Base-by-base conservation (phyloP, 1,139 yeast species). In the Candida neerlandica region DNA sequence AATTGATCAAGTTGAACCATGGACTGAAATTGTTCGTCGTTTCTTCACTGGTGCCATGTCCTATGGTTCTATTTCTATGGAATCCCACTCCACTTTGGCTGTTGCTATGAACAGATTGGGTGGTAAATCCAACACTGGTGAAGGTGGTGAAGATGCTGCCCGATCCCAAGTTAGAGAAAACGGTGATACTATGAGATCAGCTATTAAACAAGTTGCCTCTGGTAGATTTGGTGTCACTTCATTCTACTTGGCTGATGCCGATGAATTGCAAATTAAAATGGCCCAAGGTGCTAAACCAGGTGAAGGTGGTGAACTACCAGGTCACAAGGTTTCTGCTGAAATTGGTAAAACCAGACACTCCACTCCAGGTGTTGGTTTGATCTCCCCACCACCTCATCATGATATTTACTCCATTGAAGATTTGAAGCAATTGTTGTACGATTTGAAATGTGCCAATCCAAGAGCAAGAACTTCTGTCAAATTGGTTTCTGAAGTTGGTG, bases 221-320 rank as follows among this genome's bases (percentile, higher is more conserved):
- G 98, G 97, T 59, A 84, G 99, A 73, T 94, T 94, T 64, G 99
- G 99, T 77, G 99, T 94, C 48, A 94, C 99, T 6, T 90, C 97
- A 2, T 83, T 86, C 73, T 94, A 94, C 67, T 79, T 94, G 62
- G 85, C 97, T 33, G 98, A 94, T 72, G 96, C 98, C 41, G 98
- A 94, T 65, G 98, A 94, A 74, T 83, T 94, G 57, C 99, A 94
- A 73, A 94, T 94, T 68, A 94, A 94, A 75, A 91, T 94, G 95
- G 98, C 99, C 9, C 99, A 94, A 73, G 98, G 99, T 73, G 99
- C 99, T 50, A 94, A 94, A 73, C 98, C 98, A 9, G 99, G 98
- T 77, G 98, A 94, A 77, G 99, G 99, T 78, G 99, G 99, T 81
- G 98, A 94, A 71, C 78, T 94, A 59, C 97, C 98, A 42, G 97